phyloP scores from a whole-genome alignment of 75 land plant species.

The Picea glauca region DNA sequence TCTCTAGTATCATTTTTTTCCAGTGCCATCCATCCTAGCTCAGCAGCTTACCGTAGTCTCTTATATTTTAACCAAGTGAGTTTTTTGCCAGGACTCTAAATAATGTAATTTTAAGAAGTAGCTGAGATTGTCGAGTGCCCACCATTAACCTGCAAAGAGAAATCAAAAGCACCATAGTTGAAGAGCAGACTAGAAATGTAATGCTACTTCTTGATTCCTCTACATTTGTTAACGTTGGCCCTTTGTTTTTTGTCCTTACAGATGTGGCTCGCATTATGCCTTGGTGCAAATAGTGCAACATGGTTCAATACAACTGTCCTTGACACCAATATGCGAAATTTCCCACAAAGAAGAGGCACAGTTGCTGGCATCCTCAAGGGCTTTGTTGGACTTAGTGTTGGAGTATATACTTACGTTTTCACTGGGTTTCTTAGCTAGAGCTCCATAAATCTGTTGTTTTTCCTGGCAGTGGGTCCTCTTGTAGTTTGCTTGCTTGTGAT shows the following conservation, averaged over 20 bases:
- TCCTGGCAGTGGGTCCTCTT: conserved; percentile 54
- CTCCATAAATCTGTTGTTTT: conserved; percentile 36
- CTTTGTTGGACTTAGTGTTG: conserved; percentile 66
- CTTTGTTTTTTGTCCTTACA: conserved; percentile 22
- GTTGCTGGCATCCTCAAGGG: conserved; percentile 92
- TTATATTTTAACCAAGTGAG: too few species aligned
- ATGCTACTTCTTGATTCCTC: too few species aligned
- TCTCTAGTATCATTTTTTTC: too few species aligned
- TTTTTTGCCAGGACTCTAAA: too few species aligned
- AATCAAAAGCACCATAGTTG: too few species aligned
- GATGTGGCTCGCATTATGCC: conserved; percentile 45
- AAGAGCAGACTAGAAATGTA: too few species aligned
- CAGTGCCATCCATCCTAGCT: too few species aligned
- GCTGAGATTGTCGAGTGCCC: too few species aligned
- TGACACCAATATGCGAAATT: conserved; percentile 90
- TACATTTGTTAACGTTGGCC: too few species aligned
- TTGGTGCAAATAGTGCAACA: conserved; percentile 64
- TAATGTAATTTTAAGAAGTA: too few species aligned
- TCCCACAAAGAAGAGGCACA: conserved; percentile 74
- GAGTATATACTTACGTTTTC: conserved; percentile 63
- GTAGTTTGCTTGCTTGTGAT: conserved; percentile 43
- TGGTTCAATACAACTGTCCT: conserved; percentile 84
- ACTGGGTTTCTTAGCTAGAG: conserved; percentile 36
- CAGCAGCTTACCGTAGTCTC: too few species aligned
- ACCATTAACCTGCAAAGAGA: too few species aligned